These are phyloP conservation scores for Sporisorium sorghi DNA, from an alignment of 1,284 basidiomycete species.

Conservation along the genomic window DNA sequence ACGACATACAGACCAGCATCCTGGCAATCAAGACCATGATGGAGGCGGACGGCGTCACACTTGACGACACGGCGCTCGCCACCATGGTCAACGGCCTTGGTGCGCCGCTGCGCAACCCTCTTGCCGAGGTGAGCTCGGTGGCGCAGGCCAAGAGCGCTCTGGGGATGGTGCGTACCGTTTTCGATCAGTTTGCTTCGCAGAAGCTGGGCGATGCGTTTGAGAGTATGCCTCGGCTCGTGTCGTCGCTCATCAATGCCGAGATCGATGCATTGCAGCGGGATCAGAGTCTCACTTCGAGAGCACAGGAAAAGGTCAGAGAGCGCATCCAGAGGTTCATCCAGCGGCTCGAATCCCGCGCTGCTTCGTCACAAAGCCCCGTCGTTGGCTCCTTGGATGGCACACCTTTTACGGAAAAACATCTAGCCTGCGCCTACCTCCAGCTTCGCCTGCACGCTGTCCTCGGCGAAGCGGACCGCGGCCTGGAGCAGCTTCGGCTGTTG, in stretches of 20 bases:
- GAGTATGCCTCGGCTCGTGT: constrained; percentile 4
- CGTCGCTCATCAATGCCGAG: constrained; percentile 22
- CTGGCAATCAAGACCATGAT: constrained; percentile 20
- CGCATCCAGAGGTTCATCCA: neutral
- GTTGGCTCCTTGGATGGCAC: neutral
- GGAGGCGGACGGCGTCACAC: constrained; percentile 13
- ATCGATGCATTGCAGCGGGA: constrained; percentile 16
- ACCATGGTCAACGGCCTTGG: constrained; percentile 28
- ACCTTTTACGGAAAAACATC: constrained; percentile 5
- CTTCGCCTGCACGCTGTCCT: constrained; percentile 12
- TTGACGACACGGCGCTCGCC: constrained; percentile 40
- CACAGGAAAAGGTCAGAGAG: neutral
- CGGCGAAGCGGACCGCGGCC: constrained; percentile 8
- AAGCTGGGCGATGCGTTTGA: neutral
- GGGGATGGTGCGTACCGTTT: constrained; percentile 12
- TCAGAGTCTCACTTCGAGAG: too few relatives aligned
- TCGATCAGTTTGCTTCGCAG: neutral
- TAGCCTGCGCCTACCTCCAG: constrained; percentile 2
- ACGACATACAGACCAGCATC: constrained; percentile 13
- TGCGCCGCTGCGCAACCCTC: constrained; percentile 30
- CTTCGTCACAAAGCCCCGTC: neutral
- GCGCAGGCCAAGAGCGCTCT: constrained; percentile 2
- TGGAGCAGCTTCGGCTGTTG: constrained; percentile 5
- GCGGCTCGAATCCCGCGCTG: neutral
- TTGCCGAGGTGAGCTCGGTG: neutral